Evolutionary conservation across 2,329 filamentous ascomycete genomes (phyloP), one percentile per base, ranked within the genome.

Genomic region (Colletotrichum sp.): DNA sequence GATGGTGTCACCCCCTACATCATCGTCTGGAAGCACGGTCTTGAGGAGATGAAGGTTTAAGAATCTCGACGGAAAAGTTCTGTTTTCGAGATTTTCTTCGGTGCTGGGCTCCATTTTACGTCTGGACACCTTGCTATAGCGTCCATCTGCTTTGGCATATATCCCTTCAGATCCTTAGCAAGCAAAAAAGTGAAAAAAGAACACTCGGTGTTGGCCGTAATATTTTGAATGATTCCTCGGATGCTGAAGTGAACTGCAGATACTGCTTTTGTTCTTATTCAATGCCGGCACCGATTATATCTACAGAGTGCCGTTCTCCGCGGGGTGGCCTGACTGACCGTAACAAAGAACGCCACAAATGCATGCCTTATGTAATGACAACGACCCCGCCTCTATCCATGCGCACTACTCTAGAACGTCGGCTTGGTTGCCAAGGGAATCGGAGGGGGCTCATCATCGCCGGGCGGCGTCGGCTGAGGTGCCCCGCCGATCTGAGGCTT

Each of bases 1-100:
- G 97, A 99, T 82, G 97, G 97, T 86, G 87, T 94, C 81, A 99
- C 96, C 72, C 97, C 97, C 77, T 99, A 91, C 85, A 90, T 98
- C 82, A 94, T 92, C 80, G 89, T 98, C 89, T 99, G 96, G 96
- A 98, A 99, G 93, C 94, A 98, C 89, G 97, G 96, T 84, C 88
- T 99, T 79, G 90, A 89, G 81, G 93, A 94, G 89, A 93, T 92
- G 90, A 99, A 99, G 95, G 96, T 99, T 81, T 99, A 96, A 90
- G 36, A 80, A 64, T 75, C 66, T 67, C 49, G 24, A 44, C 52
- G 49, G 71, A 52, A n/a, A 49, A 30, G 57, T 67, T 63, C 62
- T 75, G 66, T 65, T 75, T 76, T 63, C 60, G 63, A 75, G 72
- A 64, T 75, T 75, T 71, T 76, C 70, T 16, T 64, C 24, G 66